Evolutionary conservation across 73 alveolate species (phyloP), one percentile per base, ranked within the genome.

Genomic region (Stentor roeselii): DNA sequence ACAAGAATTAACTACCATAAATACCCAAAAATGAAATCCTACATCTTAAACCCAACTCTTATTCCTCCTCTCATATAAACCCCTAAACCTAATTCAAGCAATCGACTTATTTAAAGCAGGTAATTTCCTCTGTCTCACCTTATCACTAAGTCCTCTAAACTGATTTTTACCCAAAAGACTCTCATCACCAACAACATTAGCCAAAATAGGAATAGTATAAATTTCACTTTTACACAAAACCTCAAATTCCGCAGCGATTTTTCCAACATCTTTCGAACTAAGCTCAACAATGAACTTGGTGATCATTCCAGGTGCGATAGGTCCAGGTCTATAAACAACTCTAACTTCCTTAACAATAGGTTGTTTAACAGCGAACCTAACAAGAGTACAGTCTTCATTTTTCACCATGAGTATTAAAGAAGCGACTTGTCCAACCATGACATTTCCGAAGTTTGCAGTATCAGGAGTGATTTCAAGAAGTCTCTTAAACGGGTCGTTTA

Each of bases 111-210:
- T 50, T 11, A 50, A 21, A 6, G 67, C 6, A 50, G 67, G 67
- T 50, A 50, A 21, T 50, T 50, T 50, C 67, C 67, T 50, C n/a
- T n/a, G n/a, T n/a, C n/a, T n/a, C 21, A 50, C 67, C 21, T 21
- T 50, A 50, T 50, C 67, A 21, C 6, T 50, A 11, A 50, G 21
- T 11, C 67, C 67, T 11, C 67, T 6, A 50, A 50, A 11, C n/a
- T n/a, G n/a, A n/a, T n/a, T n/a, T 21, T 50, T 50, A 6, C 67
- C 67, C 21, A 50, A 11, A 11, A 11, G 67, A 11, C 67, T 21
- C 21, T 50, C 67, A 50, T 50, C 67, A 50, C 30, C 67, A 50
- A 50, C 67, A 50, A 50, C 67, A 50, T 50, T 50, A 50, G 67
- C 67, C 6, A 50, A 6, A 50, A 50, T 50, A 50, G 6, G 6